A percentile compares a stretch with the other conserved stretches of the same genome.
These are phyloP conservation scores for Flaveria trinervia DNA, from an alignment of 129 eudicot species.

Conservation along the genomic window DNA sequence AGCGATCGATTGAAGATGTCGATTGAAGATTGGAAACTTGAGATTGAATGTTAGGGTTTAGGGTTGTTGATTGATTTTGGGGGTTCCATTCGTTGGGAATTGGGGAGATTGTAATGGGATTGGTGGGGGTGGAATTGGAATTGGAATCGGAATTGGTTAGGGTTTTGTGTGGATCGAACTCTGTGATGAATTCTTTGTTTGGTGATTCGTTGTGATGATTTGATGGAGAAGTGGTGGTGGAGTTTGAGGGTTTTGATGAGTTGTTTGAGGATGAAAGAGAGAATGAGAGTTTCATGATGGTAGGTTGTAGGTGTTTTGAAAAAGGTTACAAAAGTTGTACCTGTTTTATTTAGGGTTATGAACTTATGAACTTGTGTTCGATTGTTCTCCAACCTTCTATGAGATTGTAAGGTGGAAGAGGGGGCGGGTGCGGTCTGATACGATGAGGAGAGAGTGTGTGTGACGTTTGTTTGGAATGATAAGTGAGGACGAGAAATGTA, in stretches of 20 bases:
- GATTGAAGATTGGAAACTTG: neutral
- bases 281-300: constrained; percentile 32
- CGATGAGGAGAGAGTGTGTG: too few species aligned
- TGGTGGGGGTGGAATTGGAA: constrained; percentile 28
- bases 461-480: too few species aligned
- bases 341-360: too few species aligned
- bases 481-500: too few species aligned
- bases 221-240: neutral
- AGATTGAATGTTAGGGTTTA: constrained; percentile 29
- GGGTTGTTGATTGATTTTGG: constrained; percentile 43
- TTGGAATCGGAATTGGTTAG: constrained; percentile 19
- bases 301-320: neutral
- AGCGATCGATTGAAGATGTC: constrained; percentile 29
- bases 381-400: too few species aligned
- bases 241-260: constrained; percentile 27
- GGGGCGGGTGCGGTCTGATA: too few species aligned
- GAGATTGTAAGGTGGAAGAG: too few species aligned
- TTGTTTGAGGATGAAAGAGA: constrained; percentile 20
- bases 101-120: constrained; percentile 56
- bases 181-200: constrained; percentile 42
- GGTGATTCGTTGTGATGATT: constrained; percentile 27
- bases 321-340: neutral
- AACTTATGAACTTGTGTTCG: too few species aligned
- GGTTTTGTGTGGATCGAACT: constrained; percentile 51
- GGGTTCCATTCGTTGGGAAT: constrained; percentile 51